Conservation (phyloP, 2,329 filamentous ascomycete species). For the Didymella keratinophila region DNA sequence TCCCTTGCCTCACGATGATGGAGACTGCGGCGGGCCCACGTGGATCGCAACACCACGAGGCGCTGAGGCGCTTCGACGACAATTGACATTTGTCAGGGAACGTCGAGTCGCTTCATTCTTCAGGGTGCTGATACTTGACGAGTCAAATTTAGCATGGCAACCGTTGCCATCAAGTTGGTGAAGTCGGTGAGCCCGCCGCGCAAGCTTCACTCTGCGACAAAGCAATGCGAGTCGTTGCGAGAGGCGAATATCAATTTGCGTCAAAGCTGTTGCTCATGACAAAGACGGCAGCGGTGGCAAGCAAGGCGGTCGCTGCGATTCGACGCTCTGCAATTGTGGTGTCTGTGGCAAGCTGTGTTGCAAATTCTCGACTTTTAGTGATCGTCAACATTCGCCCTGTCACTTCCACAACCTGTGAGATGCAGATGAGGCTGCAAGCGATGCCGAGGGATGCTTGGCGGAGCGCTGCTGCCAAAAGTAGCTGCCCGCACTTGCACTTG, state of each 20-base stretch:
- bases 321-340: background rate
- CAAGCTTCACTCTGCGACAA: constrained; percentile 28
- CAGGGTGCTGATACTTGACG: constrained; percentile 9
- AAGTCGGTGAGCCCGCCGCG: constrained; percentile 13
- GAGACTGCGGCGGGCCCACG: constrained; percentile 26
- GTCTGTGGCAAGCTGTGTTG: constrained; percentile 7
- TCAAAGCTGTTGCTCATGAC: constrained; percentile 10
- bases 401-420: constrained; percentile 10
- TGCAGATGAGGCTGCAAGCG: constrained; percentile 18
- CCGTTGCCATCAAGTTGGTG: constrained; percentile 33
- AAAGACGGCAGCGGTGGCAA: constrained; percentile 20
- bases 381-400: constrained; percentile 19
- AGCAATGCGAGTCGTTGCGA: constrained; percentile 13
- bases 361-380: background rate
- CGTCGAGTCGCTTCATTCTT: constrained; percentile 4
- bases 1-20: constrained; percentile 23
- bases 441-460: constrained; percentile 9
- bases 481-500: constrained; percentile 1
- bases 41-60: constrained; percentile 25
- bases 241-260: constrained; percentile 8
- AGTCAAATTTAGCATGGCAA: constrained; percentile 23
- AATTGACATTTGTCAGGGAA: constrained; percentile 13
- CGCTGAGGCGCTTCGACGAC: constrained; percentile 21
- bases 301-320: constrained; percentile 14
- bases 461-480: constrained; percentile 3